Evolutionary conservation across 2,329 filamentous ascomycete species (phyloP).

Genomic region (Colletotrichum plurivorum): DNA sequence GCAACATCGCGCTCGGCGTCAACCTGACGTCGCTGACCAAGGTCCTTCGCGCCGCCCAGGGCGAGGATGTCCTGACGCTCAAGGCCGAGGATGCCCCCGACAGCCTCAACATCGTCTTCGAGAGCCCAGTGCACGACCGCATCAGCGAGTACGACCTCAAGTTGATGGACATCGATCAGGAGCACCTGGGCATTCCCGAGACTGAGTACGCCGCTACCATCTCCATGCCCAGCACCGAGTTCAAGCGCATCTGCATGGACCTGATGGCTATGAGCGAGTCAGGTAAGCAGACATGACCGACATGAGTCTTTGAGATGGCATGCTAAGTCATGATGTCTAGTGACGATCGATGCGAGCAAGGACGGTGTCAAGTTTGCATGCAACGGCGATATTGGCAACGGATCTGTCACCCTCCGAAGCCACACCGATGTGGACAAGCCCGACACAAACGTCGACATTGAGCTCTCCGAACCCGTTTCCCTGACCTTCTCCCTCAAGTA

Average conservation of each 20-base stretch:
- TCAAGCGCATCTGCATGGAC: slow-evolving; percentile 95
- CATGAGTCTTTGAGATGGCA: too few species aligned
- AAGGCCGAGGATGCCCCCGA: slow-evolving; percentile 98
- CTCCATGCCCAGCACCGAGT: slow-evolving; percentile 88
- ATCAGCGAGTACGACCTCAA: slow-evolving; percentile 99
- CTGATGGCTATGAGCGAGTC: slow-evolving; percentile 94
- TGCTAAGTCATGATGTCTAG: slow-evolving; percentile 59
- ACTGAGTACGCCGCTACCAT: slow-evolving; percentile 98
- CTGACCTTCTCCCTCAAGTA: slow-evolving; percentile 99
- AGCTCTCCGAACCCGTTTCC: slow-evolving; percentile 90
- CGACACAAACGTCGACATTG: slow-evolving; percentile 87
- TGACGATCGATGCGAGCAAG: slow-evolving; percentile 95
- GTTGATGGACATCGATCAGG: slow-evolving; percentile 99
- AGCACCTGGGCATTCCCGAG: slow-evolving; percentile 97
- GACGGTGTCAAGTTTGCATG: slow-evolving; percentile 97
- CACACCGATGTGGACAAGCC: slow-evolving; percentile 93
- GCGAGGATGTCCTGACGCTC: slow-evolving; percentile 93
- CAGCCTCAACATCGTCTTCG: slow-evolving; percentile 94
- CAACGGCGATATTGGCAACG: slow-evolving; percentile 95
- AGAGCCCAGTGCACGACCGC: slow-evolving; percentile 88
- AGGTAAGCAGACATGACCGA: slow-evolving; percentile 69
- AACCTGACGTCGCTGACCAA: slow-evolving; percentile 98
- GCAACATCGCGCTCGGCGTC: slow-evolving; percentile 97
- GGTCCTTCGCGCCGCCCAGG: slow-evolving; percentile 93
- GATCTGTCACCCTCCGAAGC: slow-evolving; percentile 90